Evolutionary conservation across 805 yeast genomes (phyloP), one percentile per base, ranked within the genome.

Genomic region (Scheffersomyces amazonensis): DNA sequence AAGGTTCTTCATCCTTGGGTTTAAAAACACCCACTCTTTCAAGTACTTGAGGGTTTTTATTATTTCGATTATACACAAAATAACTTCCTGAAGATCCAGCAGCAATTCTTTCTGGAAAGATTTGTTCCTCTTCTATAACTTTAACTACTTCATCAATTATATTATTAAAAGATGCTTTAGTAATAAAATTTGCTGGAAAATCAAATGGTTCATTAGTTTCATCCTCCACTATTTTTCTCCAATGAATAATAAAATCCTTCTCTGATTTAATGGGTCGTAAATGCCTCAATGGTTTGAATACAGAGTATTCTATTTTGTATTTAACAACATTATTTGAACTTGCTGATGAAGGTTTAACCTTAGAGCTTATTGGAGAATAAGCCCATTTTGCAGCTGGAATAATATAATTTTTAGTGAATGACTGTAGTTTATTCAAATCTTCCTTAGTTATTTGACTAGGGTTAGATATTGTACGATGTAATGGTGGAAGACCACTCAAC

Each of bases 1-100:
- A 83, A 0, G 89, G 90, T 48, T 83, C 89, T 55, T 83, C 90
- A 56, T 83, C 88, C 52, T 81, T 82, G 4, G 90, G 90, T 53
- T 83, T 83, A 65, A 83, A 83, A 2, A 83, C 80, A 0, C 82
- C 89, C 12, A 71, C 71, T 27, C 33, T 10, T 32, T 22, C 32
- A 34, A 8, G 33, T n/a, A 7, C 13, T 32, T 15, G 16, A 9
- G 31, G 30, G 25, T 15, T n/a, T 37, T 39, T 7, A 35, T 18
- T 20, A 16, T 27, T 36, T 30, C 59, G 48, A 23, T 60, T 56
- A 42, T 62, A 69, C 1, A 82, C 64, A 52, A 83, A 83, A 52
- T 83, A 83, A 37, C 83, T 76, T 1, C 90, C 90, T 0, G 86
- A 78, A 2, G 87, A 80, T 0, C 90, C 90, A 15, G 78, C 72